Evolutionary conservation across 768 basidiomycete genomes (phyloP).

Genomic region (Mycena vitilis): DNA sequence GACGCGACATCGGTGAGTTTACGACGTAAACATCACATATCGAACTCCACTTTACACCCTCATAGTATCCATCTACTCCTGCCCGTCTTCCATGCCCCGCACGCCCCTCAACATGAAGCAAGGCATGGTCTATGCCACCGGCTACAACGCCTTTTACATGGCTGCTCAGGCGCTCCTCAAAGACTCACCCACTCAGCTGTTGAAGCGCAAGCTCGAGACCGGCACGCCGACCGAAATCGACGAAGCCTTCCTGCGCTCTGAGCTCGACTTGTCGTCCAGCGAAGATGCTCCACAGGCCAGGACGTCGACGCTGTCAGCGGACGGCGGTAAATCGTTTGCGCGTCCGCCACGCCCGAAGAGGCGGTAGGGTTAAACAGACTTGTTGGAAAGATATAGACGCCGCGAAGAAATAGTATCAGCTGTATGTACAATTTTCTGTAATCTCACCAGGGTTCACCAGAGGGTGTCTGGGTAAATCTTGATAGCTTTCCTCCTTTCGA

Average conservation of each 20-base stretch:
- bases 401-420: neutral
- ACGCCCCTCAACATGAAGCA: conserved; percentile 69
- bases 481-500: too few species aligned
- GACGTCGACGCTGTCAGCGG: conserved; percentile 27
- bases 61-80: conserved; percentile 93
- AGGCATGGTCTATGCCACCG: conserved; percentile 91
- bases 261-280: conserved; percentile 56
- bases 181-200: conserved; percentile 51
- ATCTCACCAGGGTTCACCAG: neutral
- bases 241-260: conserved; percentile 68
- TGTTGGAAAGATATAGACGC: neutral
- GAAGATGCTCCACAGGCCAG: conserved; percentile 31
- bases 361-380: conserved; percentile 42
- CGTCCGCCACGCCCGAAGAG: conserved; percentile 78
- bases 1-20: conserved; percentile 70
- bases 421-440: neutral
- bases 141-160: conserved; percentile 65
- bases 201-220: conserved; percentile 81
- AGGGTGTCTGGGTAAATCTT: too few species aligned
- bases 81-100: conserved; percentile 80
- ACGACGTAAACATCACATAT: too few species aligned
- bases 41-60: conserved; percentile 6
- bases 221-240: conserved; percentile 82
- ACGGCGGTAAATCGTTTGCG: conserved; percentile 64
- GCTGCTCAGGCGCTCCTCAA: conserved; percentile 65